Base-by-base conservation (phyloP, 331 rosid species). In the Saraca asoca region DNA sequence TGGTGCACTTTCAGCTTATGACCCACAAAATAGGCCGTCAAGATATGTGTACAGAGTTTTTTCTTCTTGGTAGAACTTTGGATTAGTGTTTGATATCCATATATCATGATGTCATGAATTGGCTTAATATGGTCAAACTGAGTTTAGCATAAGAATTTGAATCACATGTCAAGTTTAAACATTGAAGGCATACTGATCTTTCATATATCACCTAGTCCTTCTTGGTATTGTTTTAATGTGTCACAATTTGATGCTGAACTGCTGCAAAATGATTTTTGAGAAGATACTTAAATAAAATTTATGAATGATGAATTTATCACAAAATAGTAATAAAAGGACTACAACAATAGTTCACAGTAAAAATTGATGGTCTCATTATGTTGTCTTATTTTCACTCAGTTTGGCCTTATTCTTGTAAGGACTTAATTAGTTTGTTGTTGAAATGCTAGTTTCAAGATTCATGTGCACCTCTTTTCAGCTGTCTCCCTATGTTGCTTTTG, bases 111-210 rank as follows among this genome's bases (percentile, higher is more conserved):
- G 1, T 16, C 29, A 16, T 49, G 54, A 49, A 7, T 37, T 24
- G 31, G 31, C 3, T 24, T 24, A 24, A 24, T 24, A 60, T 60
- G 5, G 51, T 42, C 43, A 24, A 19, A 60, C 12, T 14, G 37
- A 24, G 64, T 38, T 15, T 15, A 4, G 15, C 71, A 66, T 39
- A 39, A 20, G 12, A 48, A 16, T 38, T 16, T 44, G 65, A 44
- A 57, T 44, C 15, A 34, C 33, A 11, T 68, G 35, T 52, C 48
- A 7, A 5, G 42, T 39, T 49, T 46, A 17, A 50, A 50, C 29
- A 17, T 24, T 24, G 31, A 24, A 24, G 3, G 2, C 1, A 24
- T 3, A 24, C 31, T 24, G 31, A 24, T 24, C 31, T 24, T 24
- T 24, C 31, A 24, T 24, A 50, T 16, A 11, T 7, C 24, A 18